Evolutionary conservation across 1,284 basidiomycete genomes (phyloP).

Genomic region (Exobasidium rhododendri): DNA sequence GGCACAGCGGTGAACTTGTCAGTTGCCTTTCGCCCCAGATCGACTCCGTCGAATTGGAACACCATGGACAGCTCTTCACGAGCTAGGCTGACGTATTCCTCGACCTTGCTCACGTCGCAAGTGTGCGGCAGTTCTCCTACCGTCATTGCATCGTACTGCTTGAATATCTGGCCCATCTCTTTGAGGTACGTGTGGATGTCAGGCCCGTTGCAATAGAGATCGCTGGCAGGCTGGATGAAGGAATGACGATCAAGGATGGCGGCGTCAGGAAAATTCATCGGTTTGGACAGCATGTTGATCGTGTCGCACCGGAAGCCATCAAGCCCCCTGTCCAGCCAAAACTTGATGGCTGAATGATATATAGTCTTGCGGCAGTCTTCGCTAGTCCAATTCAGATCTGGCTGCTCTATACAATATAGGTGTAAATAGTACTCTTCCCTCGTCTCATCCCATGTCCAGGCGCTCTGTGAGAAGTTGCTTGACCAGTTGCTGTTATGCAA

Average conservation of each 20-base stretch:
- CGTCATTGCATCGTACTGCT: constrained; percentile 62
- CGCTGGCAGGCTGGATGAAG: background rate
- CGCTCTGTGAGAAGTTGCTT: constrained; percentile 54
- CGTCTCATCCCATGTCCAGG: constrained; percentile 69
- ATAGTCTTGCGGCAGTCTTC: constrained; percentile 61
- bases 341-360: constrained; percentile 64
- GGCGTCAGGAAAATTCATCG: constrained; percentile 50
- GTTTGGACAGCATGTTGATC: constrained; percentile 47
- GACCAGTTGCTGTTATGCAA: constrained; percentile 61
- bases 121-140: constrained; percentile 63
- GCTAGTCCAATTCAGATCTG: constrained; percentile 77
- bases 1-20: constrained; percentile 56
- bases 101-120: constrained; percentile 59
- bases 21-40: constrained; percentile 56
- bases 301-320: constrained; percentile 65
- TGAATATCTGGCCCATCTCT: constrained; percentile 64
- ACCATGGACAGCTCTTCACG: constrained; percentile 62
- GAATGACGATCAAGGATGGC: constrained; percentile 50
- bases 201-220: constrained; percentile 43
- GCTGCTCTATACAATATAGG: constrained; percentile 64
- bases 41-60: constrained; percentile 67
- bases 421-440: constrained; percentile 74
- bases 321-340: constrained; percentile 72
- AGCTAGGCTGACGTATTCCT: constrained; percentile 64
- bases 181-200: constrained; percentile 66